A percentile compares a stretch with the other conserved stretches of the same genome.
These are phyloP conservation scores for Alloteropsis angusta DNA, from an alignment of 202 grass and related monocot genomes.

Conservation along the genomic window DNA sequence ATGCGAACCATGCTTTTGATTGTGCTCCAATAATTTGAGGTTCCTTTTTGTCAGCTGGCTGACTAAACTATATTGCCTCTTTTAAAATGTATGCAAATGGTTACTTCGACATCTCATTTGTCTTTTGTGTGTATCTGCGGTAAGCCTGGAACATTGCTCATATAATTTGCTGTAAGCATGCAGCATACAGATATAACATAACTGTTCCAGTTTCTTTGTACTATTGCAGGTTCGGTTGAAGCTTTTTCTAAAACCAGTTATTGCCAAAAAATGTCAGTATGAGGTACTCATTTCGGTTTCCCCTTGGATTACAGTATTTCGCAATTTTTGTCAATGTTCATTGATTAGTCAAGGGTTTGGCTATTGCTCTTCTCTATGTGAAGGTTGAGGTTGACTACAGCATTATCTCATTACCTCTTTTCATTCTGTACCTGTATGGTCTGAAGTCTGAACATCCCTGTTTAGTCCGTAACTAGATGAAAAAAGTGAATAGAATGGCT, in stretches of 20 bases:
- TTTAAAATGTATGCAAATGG: neutral
- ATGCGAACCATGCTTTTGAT: neutral
- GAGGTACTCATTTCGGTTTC: neutral
- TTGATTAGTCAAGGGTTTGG: neutral
- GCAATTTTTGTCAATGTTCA: neutral
- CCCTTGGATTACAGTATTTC: neutral
- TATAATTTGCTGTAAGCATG: neutral
- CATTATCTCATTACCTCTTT: neutral
- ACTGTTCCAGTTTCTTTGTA: conserved; percentile 15
- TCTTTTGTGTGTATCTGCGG: neutral
- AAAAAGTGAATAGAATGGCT: neutral
- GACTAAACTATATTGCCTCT: neutral
- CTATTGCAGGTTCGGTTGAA: conserved; percentile 27
- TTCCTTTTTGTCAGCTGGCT: neutral
- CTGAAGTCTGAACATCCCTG: neutral
- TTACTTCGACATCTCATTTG: neutral
- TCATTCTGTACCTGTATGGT: neutral
- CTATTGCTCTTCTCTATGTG: neutral
- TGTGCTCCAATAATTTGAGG: conserved; percentile 11
- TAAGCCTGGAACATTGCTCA: neutral
- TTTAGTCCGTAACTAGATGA: neutral
- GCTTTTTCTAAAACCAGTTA: neutral
- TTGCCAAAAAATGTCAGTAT: neutral
- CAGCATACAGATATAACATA: neutral
- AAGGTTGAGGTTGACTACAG: neutral